Base-by-base conservation (phyloP, 176 grass and related monocot genomes). In the Triticum timopheevii region DNA sequence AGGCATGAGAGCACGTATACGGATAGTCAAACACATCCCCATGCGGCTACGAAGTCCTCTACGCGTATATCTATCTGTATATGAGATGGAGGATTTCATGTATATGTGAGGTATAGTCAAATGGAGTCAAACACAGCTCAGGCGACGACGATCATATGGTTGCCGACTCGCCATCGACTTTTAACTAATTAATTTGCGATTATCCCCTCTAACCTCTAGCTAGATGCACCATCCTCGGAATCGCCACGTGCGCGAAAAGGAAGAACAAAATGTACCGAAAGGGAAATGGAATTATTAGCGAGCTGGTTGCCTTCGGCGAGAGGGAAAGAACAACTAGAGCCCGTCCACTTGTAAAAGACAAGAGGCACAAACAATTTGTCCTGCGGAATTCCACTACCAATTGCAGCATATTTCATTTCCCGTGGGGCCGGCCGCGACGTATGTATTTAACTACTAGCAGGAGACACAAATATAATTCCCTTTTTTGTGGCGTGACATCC, bases 271-370 rank as follows among this genome's bases (percentile, higher is more conserved):
- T 65, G 28, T 35, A 31, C 67, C 24, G 79, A 91, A 91, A 86
- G 20, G 67, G 73, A 65, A 79, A 84, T 40, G 44, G 45, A 74
- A 87, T 67, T 47, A 87, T 66, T 35, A 76, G 80, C 52, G 19
- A 22, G 54, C 19, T 22, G 42, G 42, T 84, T 76, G 81, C 85
- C 85, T 91, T 91, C 63, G 36, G 1, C 80, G 54, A 87, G 85
- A 76, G 58, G 81, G 76, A 61, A 91, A 79, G 89, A 91, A 91
- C 81, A 91, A 91, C 45, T 1, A 22, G 54, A 59, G 7, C 7
- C 81, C 27, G 13, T 38, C 61, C 85, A 87, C 69, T 87, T 81
- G 85, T 52, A 87, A 76, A 69, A 76, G 80, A 70, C 31, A 69
- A 35, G 25, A 79, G 25, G 25, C 15, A 56, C 58, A 9, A 9